Base-by-base conservation (phyloP, 148 eudicot genomes). In the Polygonum aviculare region DNA sequence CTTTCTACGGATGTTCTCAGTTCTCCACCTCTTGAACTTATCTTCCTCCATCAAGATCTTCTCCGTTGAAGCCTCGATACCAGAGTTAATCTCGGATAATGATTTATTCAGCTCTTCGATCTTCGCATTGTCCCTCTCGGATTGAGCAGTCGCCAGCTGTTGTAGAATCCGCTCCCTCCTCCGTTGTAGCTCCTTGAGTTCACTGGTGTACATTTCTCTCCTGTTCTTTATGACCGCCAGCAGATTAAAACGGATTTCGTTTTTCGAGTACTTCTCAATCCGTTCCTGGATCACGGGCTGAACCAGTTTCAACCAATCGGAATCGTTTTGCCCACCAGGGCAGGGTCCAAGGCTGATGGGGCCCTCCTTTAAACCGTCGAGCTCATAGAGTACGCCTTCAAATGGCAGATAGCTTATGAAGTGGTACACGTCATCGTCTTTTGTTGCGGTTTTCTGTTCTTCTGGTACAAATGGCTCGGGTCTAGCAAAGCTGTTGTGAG, bases 311-410 rank as follows among this genome's bases (percentile, higher is more conserved):
- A 96, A 63, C 99, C 99, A 96, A 57, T 88, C 99, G 7, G 82
- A 50, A 54, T 92, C 94, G 83, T 79, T 81, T 86, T 88, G 97
- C 71, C 94, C 94, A 69, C 91, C 93, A 14, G 97, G 48, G 78
- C 97, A 93, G 12, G 82, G 94, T 12, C 99, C 99, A n/a, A 93
- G 93, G 86, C 97, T 96, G 69, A 96, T 96, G 41, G 99, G 98
- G 0, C 98, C 98, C 74, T 87, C 97, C 80, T 96, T 96, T 86
- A 96, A 78, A 60, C 99, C 99, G 67, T 96, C 99, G 36, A 93
- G 98, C 81, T 96, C 98, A 48, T 96, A 96, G 12, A 96, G 85
- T 59, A 90, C 90, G 52, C 99, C 98, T 67, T 93, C 98, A n/a
- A 88, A 89, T 4, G 98, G 98, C 75, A 93, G 79, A 70, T 96